phyloP scores from a whole-genome alignment of 2,329 filamentous ascomycete genomes.

The Diaporthe sp. region DNA sequence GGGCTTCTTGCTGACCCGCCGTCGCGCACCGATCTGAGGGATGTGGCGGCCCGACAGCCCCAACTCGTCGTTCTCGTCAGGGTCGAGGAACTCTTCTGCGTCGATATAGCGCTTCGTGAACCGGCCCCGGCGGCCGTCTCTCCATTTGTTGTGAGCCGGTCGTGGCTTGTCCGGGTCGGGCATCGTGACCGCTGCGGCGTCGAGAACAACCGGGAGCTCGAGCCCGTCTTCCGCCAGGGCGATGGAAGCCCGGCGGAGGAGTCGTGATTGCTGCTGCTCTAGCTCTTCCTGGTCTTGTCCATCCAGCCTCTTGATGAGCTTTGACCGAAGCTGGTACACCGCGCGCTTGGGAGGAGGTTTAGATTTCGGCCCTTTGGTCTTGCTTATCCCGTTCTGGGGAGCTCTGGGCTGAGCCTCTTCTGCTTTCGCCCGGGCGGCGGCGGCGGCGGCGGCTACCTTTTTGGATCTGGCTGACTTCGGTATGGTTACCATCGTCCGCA shows the following conservation, averaged over 20 bases:
- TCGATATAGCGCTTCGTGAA: background rate
- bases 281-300: background rate
- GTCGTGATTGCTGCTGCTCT: background rate
- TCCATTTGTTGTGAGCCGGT: background rate
- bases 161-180: background rate
- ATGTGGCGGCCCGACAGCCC: background rate
- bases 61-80: background rate
- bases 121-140: background rate
- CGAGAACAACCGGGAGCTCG: slow-evolving; percentile 12
- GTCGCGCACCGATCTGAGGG: background rate
- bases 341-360: background rate
- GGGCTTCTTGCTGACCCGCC: slow-evolving; percentile 4
- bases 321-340: background rate
- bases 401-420: background rate
- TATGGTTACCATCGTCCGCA: background rate
- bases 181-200: background rate
- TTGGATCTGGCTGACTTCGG: too few relatives aligned
- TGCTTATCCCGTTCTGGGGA: background rate
- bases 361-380: background rate
- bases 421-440: background rate
- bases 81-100: background rate
- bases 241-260: slow-evolving; percentile 13
- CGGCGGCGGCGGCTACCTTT: background rate
- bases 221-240: slow-evolving; percentile 3
- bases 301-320: background rate